Conservation (phyloP, 2,329 filamentous ascomycete genomes). For the Ophiostoma sp. region DNA sequence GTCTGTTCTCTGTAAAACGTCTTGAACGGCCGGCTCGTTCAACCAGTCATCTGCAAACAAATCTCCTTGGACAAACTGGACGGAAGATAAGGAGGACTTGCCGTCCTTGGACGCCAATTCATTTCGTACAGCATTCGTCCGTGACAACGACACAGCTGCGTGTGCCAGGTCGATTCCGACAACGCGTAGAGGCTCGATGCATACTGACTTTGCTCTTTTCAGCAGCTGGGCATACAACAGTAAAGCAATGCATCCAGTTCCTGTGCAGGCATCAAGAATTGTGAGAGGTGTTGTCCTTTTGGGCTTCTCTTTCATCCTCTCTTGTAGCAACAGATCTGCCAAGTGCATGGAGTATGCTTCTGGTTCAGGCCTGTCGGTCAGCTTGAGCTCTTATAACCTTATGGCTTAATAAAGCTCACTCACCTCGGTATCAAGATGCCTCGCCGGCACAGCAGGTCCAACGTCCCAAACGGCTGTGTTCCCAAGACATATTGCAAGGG, state of each 20-base stretch:
- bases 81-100: background rate
- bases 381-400: background rate
- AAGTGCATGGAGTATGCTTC: conserved; percentile 66
- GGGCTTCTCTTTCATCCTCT: background rate
- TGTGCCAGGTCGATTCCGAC: conserved; percentile 73
- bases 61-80: conserved; percentile 36
- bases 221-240: conserved; percentile 62
- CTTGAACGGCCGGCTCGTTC: background rate
- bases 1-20: background rate
- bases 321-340: conserved; percentile 37
- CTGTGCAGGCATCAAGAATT: conserved; percentile 85
- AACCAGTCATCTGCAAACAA: conserved; percentile 50
- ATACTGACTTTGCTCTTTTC: conserved; percentile 32
- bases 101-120: conserved; percentile 27
- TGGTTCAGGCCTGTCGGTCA: conserved; percentile 58
- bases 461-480: conserved; percentile 79
- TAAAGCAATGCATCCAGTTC: conserved; percentile 86
- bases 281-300: conserved; percentile 44
- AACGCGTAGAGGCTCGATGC: conserved; percentile 47
- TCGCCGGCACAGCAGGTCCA: conserved; percentile 73
- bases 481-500: conserved; percentile 91
- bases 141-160: conserved; percentile 64
- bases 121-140: conserved; percentile 62
- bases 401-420: too few relatives aligned
- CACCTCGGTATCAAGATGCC: conserved; percentile 85